Evolutionary conservation across 306 rosid genomes (phyloP), one percentile per base, ranked within the genome.

Genomic region (Dalbergia cultrata): DNA sequence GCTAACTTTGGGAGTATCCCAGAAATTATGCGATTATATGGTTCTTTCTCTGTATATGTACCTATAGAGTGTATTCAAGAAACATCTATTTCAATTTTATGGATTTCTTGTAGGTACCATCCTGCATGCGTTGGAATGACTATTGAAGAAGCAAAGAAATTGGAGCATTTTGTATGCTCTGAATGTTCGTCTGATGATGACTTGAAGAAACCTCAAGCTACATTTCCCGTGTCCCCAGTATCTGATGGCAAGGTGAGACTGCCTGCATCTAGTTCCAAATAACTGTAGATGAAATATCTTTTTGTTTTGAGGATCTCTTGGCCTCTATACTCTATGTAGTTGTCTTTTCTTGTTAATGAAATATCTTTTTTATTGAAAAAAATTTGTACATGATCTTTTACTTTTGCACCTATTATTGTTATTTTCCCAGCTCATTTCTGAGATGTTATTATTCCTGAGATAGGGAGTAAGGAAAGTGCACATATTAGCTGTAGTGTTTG

Each of bases 91-190:
- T 73, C 81, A 81, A 81, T 75, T 22, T 79, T 67, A 52, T 83
- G 33, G 63, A 75, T 66, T 79, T 75, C 59, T 77, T 84, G 63
- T 75, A 95, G 99, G 99, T 95, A 91, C 76, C 99, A 95, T 90
- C 99, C 97, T 62, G 97, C 97, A 59, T 95, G 99, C 26, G 95
- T 95, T 85, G 93, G 87, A 79, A 93, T 93, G 93, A 93, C 97
- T 35, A 90, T 84, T 14, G 94, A 93, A 67, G 95, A 90, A 70
- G 97, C 99, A 0, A 88, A 95, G 82, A 92, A 86, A 61, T 68
- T 93, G 86, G 99, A 95, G 1, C 91, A 88, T 65, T 95, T 90
- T 88, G 87, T 89, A 70, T 95, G 99, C 72, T 81, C 91, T n/a
- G 97, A 95, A 83, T 95, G 99, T 78, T 89, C 87, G 47, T 84